Conservation (phyloP, 768 basidiomycete genomes). For the Agrocybe praecox region DNA sequence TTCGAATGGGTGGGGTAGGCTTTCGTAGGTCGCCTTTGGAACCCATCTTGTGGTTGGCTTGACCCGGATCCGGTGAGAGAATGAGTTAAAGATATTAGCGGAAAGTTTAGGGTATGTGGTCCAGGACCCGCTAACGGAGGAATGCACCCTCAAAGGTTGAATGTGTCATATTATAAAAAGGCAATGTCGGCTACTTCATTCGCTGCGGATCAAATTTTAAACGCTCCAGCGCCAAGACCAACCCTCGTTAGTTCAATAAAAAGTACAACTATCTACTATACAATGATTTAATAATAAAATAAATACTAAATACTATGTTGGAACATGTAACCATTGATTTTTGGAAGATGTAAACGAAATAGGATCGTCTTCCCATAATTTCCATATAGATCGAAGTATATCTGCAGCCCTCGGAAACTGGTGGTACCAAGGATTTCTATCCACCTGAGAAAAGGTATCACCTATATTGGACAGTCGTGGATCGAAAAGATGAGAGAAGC, state of each 20-base stretch:
- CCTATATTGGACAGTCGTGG: conserved; percentile 28
- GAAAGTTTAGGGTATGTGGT: neutral
- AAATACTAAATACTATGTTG: conserved; percentile 11
- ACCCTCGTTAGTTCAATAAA: too few relatives aligned
- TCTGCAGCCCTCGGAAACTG: conserved; percentile 13
- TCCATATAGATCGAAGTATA: conserved; percentile 17
- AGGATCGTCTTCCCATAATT: conserved; percentile 15
- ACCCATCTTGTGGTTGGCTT: neutral
- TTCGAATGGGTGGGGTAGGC: neutral
- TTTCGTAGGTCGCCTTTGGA: conserved; percentile 3
- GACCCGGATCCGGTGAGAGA: neutral
- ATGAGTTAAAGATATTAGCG: neutral
- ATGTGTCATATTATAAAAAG: neutral
- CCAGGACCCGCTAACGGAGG: too few relatives aligned
- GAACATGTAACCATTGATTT: conserved; percentile 12
- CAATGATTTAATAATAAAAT: conserved; percentile 1
- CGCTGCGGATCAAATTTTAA: neutral
- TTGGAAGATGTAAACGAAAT: conserved; percentile 1
- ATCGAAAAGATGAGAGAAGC: conserved; percentile 35
- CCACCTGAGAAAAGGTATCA: conserved; percentile 31
- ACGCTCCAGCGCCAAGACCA: neutral
- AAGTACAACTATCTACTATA: neutral
- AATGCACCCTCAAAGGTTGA: neutral
- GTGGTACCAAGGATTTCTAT: conserved; percentile 30
- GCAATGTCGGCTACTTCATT: neutral